phyloP scores from a whole-genome alignment of 192 early-diverging fungal genomes.

The Entrophospora sp. region DNA sequence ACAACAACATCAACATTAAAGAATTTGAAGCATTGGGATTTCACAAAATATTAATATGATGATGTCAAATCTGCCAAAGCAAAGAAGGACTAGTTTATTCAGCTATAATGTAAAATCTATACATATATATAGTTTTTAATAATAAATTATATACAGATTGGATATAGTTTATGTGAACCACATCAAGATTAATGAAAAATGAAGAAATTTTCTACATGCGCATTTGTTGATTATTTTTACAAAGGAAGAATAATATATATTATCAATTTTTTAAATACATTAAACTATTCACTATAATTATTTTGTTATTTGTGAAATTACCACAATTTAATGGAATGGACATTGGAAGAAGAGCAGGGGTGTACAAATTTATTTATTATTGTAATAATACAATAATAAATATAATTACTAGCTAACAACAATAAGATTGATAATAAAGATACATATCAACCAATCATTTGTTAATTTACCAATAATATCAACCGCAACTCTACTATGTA shows the following conservation, averaged over 20 bases:
- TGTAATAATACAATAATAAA: not conserved
- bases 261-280: conserved; percentile 7
- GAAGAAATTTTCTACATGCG: conserved; percentile 92
- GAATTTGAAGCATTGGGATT: conserved; percentile 88
- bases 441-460: conserved; percentile 73
- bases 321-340: conserved; percentile 59
- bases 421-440: conserved; percentile 27
- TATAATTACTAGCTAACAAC: conserved; percentile 7
- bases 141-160: conserved; percentile 48
- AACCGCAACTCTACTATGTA: conserved; percentile 78
- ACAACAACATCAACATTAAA: too few species aligned
- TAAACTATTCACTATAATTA: conserved; percentile 4
- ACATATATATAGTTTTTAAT: too few species aligned
- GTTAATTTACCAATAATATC: conserved; percentile 50
- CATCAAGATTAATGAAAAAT: conserved; percentile 81
- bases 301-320: conserved; percentile 35
- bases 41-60: conserved; percentile 70
- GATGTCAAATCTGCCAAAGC: conserved; percentile 75
- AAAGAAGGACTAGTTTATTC: conserved; percentile 91
- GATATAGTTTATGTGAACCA: conserved; percentile 68
- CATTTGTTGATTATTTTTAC: conserved; percentile 92
- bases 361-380: not conserved
- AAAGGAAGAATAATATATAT: conserved; percentile 20
- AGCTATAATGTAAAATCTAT: too few species aligned
- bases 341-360: conserved; percentile 64